phyloP scores from a whole-genome alignment of 352 stramenopile species.

The Albugo candida region DNA sequence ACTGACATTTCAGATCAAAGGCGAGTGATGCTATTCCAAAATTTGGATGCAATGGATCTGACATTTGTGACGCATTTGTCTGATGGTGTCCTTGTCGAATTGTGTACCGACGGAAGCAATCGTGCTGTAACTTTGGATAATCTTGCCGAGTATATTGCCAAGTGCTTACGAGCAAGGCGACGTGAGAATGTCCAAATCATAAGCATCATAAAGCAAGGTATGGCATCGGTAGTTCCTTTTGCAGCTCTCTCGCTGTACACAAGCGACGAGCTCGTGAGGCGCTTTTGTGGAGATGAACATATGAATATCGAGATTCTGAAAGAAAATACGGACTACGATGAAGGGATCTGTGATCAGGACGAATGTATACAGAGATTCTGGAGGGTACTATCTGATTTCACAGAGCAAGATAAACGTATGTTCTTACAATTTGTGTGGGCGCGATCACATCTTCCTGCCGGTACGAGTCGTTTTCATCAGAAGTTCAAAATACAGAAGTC shows the following conservation, averaged over 20 bases:
- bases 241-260: constrained; percentile 34
- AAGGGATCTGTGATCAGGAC: constrained; percentile 36
- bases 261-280: constrained; percentile 46
- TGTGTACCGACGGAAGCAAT: constrained; percentile 18
- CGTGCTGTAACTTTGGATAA: constrained; percentile 25
- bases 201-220: constrained; percentile 38
- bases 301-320: constrained; percentile 53
- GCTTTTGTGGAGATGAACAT: constrained; percentile 45
- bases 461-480: constrained; percentile 44
- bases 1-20: too few relatives aligned
- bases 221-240: constrained; percentile 56
- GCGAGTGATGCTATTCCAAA: background rate
- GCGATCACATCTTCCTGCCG: constrained; percentile 38
- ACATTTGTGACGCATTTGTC: constrained; percentile 57
- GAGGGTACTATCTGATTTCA: constrained; percentile 38
- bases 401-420: constrained; percentile 38
- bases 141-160: constrained; percentile 24
- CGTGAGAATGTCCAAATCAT: constrained; percentile 16
- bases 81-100: constrained; percentile 25
- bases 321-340: constrained; percentile 68
- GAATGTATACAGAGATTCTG: constrained; percentile 65
- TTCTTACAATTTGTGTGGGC: constrained; percentile 76
- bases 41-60: constrained; percentile 44
- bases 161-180: constrained; percentile 20
- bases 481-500: constrained; percentile 78